Evolutionary conservation across 345 rosid species (phyloP).

Genomic region (Syzygium oleosum): DNA sequence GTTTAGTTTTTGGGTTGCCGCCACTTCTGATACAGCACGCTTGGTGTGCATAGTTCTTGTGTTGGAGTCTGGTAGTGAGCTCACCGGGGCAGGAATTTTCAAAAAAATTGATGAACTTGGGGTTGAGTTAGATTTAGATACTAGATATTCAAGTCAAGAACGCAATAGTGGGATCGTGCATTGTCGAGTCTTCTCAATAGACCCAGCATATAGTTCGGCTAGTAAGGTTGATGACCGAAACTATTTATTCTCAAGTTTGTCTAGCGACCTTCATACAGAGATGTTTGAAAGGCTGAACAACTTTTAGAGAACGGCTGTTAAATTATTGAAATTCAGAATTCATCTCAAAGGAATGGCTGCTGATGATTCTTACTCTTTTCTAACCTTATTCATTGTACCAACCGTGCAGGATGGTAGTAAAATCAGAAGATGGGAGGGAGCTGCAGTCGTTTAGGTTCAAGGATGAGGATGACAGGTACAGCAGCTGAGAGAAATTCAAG

Average conservation of each 20-base stretch:
- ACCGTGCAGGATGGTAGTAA: conserved; percentile 88
- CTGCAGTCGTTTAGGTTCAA: conserved; percentile 77
- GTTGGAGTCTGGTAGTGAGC: background rate
- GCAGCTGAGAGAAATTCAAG: background rate
- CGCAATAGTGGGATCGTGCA: background rate
- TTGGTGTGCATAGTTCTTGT: background rate
- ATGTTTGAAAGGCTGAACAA: background rate
- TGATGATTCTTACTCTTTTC: background rate
- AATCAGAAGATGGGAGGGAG: conserved; percentile 76
- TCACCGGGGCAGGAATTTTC: background rate
- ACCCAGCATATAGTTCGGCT: background rate
- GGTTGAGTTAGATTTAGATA: background rate
- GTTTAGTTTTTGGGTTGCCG: background rate
- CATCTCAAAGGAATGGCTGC: background rate
- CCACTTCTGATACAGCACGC: background rate
- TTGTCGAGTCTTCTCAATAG: background rate
- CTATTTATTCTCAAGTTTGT: background rate
- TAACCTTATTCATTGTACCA: conserved; percentile 52
- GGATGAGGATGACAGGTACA: conserved; percentile 81
- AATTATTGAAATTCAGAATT: background rate
- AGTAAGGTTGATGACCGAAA: background rate
- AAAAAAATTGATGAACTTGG: background rate
- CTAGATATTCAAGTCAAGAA: background rate
- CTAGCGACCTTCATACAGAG: background rate
- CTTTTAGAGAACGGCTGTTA: background rate